Evolutionary conservation across 2,329 filamentous ascomycete genomes (phyloP), one percentile per base, ranked within the genome.

Genomic region (Pyrenochaeta sp.): DNA sequence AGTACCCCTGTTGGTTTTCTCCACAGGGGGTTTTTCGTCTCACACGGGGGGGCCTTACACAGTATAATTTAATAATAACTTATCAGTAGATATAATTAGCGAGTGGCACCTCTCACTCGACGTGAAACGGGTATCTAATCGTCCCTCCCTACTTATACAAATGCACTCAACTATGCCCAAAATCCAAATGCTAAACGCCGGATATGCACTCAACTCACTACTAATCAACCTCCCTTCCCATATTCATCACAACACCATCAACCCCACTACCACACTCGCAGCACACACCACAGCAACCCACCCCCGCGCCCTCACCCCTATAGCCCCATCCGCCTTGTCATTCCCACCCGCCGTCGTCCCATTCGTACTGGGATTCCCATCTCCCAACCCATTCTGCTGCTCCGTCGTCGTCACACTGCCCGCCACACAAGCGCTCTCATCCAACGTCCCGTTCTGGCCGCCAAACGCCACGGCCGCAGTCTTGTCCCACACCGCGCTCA

Each of bases 401-500:
- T 67, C 57, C 35, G 48, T 41, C 7, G 19, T 61, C 13, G 63
- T 65, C 14, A 66, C 55, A 41, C 58, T 63, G 0, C 68, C 68
- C 2, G 28, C 19, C 2, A 71, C 59, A 52, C 67, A 70, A 9
- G 41, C 51, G 5, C 34, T 48, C 35, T 60, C 59, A 41, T 70
- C 58, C 37, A 70, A 9, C 4, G 44, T 54, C 1, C 63, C 59
- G 10, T 63, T 49, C 4, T 61, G 64, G 0, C 63, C 55, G 9
- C 51, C 58, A 52, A 64, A 71, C 23, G 61, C 62, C 1, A 63
- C 57, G 6, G 54, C 41, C 3, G 61, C 64, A 3, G 55, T 59
- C 44, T 68, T 71, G 20, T 68, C 70, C 84, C 84, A 87, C 22
- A 82, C 58, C n/a, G 67, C 71, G 2, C 72, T 73, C 2, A 80